Conservation (phyloP, 1,284 basidiomycete genomes). For the Marasmius oreades region DNA sequence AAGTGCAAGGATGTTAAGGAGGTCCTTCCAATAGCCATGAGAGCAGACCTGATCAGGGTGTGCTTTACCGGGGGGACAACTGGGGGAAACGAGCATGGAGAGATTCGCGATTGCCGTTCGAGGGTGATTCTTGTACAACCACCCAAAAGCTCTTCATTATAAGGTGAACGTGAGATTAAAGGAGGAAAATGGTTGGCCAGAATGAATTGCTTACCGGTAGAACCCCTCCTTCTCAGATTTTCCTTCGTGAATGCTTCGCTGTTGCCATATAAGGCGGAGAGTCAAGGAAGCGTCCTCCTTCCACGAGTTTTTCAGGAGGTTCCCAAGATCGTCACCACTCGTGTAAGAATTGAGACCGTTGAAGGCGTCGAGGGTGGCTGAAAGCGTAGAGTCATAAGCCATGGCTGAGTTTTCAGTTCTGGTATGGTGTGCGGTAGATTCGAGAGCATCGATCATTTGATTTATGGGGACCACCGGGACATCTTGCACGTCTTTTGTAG, state of each 20-base stretch:
- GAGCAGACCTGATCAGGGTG: slow-evolving; percentile 26
- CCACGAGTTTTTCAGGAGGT: slow-evolving; percentile 45
- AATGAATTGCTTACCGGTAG: slow-evolving; percentile 36
- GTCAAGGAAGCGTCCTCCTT: slow-evolving; percentile 46
- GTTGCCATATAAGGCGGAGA: slow-evolving; percentile 58
- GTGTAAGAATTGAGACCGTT: slow-evolving; percentile 30
- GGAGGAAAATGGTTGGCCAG: neutral
- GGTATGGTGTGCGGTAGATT: slow-evolving; percentile 34
- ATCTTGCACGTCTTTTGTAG: neutral
- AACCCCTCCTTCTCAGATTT: slow-evolving; percentile 52
- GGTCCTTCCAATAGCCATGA: slow-evolving; percentile 70
- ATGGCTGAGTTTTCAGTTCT: slow-evolving; percentile 44
- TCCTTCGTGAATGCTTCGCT: slow-evolving; percentile 61
- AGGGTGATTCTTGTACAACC: slow-evolving; percentile 62
- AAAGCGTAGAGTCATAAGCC: slow-evolving; percentile 44
- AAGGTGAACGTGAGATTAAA: neutral
- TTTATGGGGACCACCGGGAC: slow-evolving; percentile 25
- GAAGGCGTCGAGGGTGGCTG: slow-evolving; percentile 51
- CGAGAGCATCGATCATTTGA: slow-evolving; percentile 51
- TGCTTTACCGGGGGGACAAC: slow-evolving; percentile 33
- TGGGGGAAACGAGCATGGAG: slow-evolving; percentile 42
- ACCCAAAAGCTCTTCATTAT: slow-evolving; percentile 46
- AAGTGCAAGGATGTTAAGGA: slow-evolving; percentile 59
- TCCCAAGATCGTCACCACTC: slow-evolving; percentile 23
- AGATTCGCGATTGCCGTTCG: slow-evolving; percentile 61